phyloP scores from a whole-genome alignment of 2,329 filamentous ascomycete genomes.

The Colletotrichum incanum region DNA sequence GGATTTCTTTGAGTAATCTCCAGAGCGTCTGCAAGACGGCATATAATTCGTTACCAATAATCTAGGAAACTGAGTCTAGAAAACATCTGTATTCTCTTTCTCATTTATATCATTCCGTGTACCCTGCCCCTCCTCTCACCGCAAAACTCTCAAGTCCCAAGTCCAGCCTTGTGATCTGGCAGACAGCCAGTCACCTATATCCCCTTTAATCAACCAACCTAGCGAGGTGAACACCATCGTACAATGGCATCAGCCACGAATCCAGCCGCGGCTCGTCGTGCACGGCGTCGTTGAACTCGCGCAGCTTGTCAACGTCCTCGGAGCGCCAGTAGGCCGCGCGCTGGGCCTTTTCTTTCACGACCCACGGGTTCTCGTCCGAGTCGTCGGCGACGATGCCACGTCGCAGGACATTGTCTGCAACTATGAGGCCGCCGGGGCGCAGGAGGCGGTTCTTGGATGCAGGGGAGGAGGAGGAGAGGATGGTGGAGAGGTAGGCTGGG shows the following conservation, averaged over 20 bases:
- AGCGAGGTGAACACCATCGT: conserved; percentile 59
- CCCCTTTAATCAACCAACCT: conserved; percentile 53
- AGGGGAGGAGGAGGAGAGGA: conserved; percentile 61
- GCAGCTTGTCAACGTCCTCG: conserved; percentile 43
- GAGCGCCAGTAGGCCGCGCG: conserved; percentile 44
- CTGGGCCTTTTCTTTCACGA: conserved; percentile 33
- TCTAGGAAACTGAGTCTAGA: neutral
- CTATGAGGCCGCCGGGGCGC: conserved; percentile 64
- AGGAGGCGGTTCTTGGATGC: conserved; percentile 59
- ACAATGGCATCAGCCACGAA: conserved; percentile 59
- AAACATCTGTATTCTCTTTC: neutral
- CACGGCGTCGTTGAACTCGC: conserved; percentile 45
- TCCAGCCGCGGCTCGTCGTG: conserved; percentile 54
- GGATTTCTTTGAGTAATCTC: accelerated
- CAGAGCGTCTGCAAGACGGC: neutral
- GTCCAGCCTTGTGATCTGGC: neutral
- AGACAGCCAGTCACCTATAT: neutral
- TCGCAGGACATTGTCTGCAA: conserved; percentile 70
- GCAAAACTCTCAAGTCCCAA: too few relatives aligned
- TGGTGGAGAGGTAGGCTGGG: conserved; percentile 61
- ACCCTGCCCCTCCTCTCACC: neutral
- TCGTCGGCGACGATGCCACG: conserved; percentile 62
- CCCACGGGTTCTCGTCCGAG: conserved; percentile 42
- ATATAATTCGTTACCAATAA: neutral
- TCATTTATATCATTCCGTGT: neutral